Percentiles rank a stretch among this genome's conserved stretches.
Conservation (phyloP, 768 basidiomycete species). For the Podaxis sp. region DNA sequence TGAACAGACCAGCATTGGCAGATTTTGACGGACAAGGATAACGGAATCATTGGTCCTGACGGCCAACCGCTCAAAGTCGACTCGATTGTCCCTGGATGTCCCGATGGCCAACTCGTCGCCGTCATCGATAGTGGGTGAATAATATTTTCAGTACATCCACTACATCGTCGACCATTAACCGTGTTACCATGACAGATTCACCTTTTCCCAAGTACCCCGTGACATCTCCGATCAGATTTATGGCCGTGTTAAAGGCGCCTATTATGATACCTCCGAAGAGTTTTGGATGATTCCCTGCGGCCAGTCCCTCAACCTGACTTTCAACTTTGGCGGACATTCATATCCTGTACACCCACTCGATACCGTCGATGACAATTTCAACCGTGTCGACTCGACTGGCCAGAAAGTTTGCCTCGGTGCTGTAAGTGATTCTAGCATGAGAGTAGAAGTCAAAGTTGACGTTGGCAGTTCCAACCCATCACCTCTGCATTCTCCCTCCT, state of each 20-base stretch:
- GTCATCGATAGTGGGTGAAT: slow-evolving; percentile 71
- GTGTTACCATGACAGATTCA: not conserved
- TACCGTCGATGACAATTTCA: slow-evolving; percentile 63
- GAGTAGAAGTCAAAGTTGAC: slow-evolving; percentile 10
- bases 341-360: slow-evolving; percentile 79
- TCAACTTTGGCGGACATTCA: slow-evolving; percentile 69
- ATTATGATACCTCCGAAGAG: slow-evolving; percentile 43
- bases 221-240: slow-evolving; percentile 63
- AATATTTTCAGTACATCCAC: not conserved
- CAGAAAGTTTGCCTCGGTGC: slow-evolving; percentile 53
- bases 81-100: slow-evolving; percentile 71
- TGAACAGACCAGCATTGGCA: slow-evolving; percentile 77
- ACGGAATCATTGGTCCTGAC: slow-evolving; percentile 79
- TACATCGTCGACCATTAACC: not conserved
- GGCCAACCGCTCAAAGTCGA: slow-evolving; percentile 57
- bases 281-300: slow-evolving; percentile 77
- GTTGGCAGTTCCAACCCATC: slow-evolving; percentile 77
- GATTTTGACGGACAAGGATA: slow-evolving; percentile 59
- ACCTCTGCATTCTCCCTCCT: slow-evolving; percentile 76
- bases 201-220: slow-evolving; percentile 20
- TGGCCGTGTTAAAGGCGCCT: slow-evolving; percentile 50
- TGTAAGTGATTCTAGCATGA: slow-evolving; percentile 39
- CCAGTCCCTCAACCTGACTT: slow-evolving; percentile 67
- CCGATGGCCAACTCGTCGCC: slow-evolving; percentile 62
- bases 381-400: slow-evolving; percentile 30